Percentiles rank a stretch among this genome's conserved stretches.
Conservation (phyloP, 257 asterid genomes). For the Solanum gracilifrons region DNA sequence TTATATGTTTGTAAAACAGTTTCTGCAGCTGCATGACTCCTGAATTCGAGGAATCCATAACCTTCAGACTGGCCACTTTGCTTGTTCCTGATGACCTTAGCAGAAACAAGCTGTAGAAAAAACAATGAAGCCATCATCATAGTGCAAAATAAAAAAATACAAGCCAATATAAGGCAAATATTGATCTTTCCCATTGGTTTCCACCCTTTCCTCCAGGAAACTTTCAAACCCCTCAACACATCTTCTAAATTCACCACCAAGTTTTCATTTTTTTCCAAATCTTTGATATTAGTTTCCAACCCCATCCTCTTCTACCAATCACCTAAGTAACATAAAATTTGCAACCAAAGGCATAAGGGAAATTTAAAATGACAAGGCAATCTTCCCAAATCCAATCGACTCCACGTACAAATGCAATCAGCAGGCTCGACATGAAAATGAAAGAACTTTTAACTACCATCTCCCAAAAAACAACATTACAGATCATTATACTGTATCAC, state of each 20-base stretch:
- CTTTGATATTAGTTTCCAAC: neutral
- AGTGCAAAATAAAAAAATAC: neutral
- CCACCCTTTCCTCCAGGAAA: neutral
- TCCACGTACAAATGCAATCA: neutral
- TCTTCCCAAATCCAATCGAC: neutral
- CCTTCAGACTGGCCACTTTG: conserved; percentile 70
- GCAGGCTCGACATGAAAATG: neutral
- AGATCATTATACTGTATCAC: neutral
- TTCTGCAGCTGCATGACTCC: conserved; percentile 63
- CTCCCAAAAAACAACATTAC: neutral
- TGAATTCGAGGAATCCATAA: conserved; percentile 77
- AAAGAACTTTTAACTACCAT: neutral
- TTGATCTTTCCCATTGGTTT: neutral
- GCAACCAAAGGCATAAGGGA: neutral
- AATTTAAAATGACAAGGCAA: neutral
- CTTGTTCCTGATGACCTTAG: conserved; percentile 67
- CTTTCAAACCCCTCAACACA: neutral
- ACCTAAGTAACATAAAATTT: neutral
- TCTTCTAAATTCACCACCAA: neutral
- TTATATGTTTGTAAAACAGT: conserved; percentile 50
- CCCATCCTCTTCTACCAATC: neutral
- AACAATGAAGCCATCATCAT: neutral
- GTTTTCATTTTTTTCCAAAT: neutral
- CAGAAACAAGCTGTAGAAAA: conserved; percentile 43
- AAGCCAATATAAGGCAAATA: neutral